Percentiles rank a stretch among this genome's conserved stretches.
These are phyloP conservation scores for Miamiensis avidus DNA, from an alignment of 169 alveolate species.

Conservation along the genomic window DNA sequence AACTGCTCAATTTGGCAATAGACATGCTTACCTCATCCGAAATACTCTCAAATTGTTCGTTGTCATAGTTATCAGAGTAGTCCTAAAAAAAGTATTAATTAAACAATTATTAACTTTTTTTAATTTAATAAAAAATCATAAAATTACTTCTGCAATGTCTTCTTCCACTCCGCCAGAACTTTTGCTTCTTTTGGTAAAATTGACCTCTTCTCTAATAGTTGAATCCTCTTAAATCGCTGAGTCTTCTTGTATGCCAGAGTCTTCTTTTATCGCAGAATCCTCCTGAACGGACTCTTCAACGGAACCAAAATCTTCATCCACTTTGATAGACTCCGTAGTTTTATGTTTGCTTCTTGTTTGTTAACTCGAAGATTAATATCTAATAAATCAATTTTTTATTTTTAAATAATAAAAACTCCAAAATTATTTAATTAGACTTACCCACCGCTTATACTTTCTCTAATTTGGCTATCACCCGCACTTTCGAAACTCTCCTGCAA, in stretches of 20 bases:
- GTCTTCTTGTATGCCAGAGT: not conserved
- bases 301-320: not conserved
- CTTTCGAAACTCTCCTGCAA: not conserved
- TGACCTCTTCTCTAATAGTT: not conserved
- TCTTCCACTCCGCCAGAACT: not conserved
- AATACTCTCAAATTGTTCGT: not conserved
- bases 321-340: not conserved
- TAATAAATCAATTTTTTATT: too few species aligned
- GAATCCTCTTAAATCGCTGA: not conserved
- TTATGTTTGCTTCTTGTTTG: not conserved
- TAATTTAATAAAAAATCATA: too few species aligned
- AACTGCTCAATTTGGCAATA: too few species aligned
- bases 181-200: not conserved
- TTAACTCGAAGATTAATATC: too few species aligned
- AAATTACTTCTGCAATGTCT: not conserved
- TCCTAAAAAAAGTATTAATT: not conserved
- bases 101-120: too few species aligned
- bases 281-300: not conserved
- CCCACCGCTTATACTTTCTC: not conserved
- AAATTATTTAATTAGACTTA: too few species aligned
- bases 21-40: not conserved
- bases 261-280: not conserved
- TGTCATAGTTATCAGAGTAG: not conserved
- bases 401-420: too few species aligned
- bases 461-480: not conserved